Base-by-base conservation (phyloP, 192 early-diverging fungal genomes). In the Geosiphon pyriformis region DNA sequence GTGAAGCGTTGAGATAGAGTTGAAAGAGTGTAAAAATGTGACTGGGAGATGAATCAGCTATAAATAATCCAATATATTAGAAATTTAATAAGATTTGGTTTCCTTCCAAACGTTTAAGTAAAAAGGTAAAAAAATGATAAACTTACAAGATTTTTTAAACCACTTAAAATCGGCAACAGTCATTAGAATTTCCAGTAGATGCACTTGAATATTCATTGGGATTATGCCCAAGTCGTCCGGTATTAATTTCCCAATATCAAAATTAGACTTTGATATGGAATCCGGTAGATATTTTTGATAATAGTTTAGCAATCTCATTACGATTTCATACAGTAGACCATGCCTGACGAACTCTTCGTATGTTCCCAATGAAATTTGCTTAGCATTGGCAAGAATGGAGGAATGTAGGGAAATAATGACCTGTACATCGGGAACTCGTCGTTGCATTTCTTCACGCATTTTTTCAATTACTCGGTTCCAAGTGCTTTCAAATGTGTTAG, bases 231-330 rank as follows among this genome's bases (percentile, higher is more conserved):
- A 71, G 67, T 92, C 81, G 1, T 74, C 69, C 6, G 89, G 88
- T 32, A 93, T 79, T 27, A 93, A 74, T 59, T 88, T 90, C 37
- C 84, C 85, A 42, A 84, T 74, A 70, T 92, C 87, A 55, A 92
- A 88, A 34, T 86, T 80, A 25, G 84, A 76, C 59, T 92, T 87
- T 32, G 78, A 73, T n/a, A 90, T 70, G 3, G 80, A 63, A 22
- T 85, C 80, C 0, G 90, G 87, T 12, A 89, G 74, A 52, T 80
- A 80, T 26, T 76, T 78, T 59, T 90, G 85, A 65, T 90, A 92
- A 32, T 83, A 81, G 34, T 80, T 72, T 32, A 92, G 77, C 12
- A 92, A 69, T 35, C 78, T 72, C 3, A 92, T 65, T 1, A 81
- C 68, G 7, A 77, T 72, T 50, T 82, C 84, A 46, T 84, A 68